A percentile compares a stretch with the other conserved stretches of the same genome.
Conservation (phyloP, 2,329 filamentous ascomycete genomes). For the Neonectria hederae region DNA sequence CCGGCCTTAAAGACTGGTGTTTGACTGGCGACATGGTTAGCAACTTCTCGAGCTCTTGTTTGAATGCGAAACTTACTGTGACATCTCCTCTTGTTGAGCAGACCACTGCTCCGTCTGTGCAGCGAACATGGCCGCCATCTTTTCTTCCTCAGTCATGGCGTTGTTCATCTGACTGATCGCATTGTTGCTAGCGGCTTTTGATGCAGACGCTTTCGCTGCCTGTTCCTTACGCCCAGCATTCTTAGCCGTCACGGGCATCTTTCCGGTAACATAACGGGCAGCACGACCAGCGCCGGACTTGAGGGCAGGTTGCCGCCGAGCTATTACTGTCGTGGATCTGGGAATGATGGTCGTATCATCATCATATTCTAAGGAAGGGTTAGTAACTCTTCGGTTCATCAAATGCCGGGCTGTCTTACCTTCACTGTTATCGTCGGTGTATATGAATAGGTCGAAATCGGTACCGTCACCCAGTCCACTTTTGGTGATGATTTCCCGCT, state of each 20-base stretch:
- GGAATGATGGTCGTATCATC: conserved; percentile 98
- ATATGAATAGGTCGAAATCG: conserved; percentile 95
- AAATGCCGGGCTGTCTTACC: conserved; percentile 65
- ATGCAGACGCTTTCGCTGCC: conserved; percentile 64
- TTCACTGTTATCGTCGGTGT: conserved; percentile 90
- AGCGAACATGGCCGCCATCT: conserved; percentile 90
- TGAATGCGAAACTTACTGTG: conserved; percentile 66
- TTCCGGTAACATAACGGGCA: conserved; percentile 94
- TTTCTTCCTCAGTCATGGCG: conserved; percentile 92
- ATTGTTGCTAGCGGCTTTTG: conserved; percentile 66
- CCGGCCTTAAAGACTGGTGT: conserved; percentile 69
- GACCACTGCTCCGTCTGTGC: conserved; percentile 92
- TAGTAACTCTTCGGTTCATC: conserved; percentile 31
- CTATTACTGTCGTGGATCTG: conserved; percentile 92
- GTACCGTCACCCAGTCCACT: conserved; percentile 94
- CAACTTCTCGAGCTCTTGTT: conserved; percentile 16
- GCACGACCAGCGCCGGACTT: conserved; percentile 90
- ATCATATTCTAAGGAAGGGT: conserved; percentile 78
- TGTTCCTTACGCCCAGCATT: conserved; percentile 76
- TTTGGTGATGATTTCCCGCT: conserved; percentile 96
- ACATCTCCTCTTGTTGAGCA: conserved; percentile 91
- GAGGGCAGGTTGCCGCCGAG: conserved; percentile 82
- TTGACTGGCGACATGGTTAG: conserved; percentile 60
- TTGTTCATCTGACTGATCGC: conserved; percentile 74
- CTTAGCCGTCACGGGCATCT: conserved; percentile 90